A percentile compares a stretch with the other conserved stretches of the same genome.
Conservation (phyloP, 495 filamentous ascomycete species). For the Halenospora varia region DNA sequence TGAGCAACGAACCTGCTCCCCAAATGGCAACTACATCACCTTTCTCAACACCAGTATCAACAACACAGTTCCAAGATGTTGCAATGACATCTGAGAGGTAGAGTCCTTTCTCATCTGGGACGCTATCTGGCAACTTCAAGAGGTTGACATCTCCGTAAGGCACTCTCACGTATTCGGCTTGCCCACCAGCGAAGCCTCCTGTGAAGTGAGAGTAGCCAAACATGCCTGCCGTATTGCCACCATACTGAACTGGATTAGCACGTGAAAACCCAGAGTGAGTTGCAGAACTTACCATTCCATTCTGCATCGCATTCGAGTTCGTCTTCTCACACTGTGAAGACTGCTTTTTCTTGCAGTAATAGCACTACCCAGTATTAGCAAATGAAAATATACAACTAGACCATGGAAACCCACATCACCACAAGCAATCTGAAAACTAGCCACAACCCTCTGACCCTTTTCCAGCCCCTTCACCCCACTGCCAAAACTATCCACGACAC, state of each 20-base stretch:
- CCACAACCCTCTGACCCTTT: constrained; percentile 75
- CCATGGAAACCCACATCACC: too few species aligned
- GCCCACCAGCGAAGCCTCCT: constrained; percentile 85
- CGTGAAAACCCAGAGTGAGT: neutral
- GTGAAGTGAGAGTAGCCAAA: constrained; percentile 76
- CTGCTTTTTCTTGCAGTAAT: constrained; percentile 71
- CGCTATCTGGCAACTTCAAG: constrained; percentile 70
- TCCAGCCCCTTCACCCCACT: constrained; percentile 53
- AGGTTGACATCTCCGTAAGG: constrained; percentile 82
- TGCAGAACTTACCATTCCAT: constrained; percentile 53
- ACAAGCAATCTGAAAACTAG: constrained; percentile 82
- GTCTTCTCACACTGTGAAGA: constrained; percentile 77
- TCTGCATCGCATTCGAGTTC: constrained; percentile 63
- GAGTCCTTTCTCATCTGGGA: constrained; percentile 84
- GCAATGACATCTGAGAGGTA: constrained; percentile 77
- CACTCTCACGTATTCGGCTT: constrained; percentile 84
- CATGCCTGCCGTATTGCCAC: constrained; percentile 65
- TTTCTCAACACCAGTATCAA: constrained; percentile 77
- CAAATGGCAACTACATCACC: constrained; percentile 82
- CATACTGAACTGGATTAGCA: constrained; percentile 41
- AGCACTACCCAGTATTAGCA: constrained; percentile 44
- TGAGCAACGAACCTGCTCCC: constrained; percentile 52
- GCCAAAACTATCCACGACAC: constrained; percentile 71
- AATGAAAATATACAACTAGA: constrained; percentile 24
- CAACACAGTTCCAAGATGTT: constrained; percentile 78